Percentiles rank a stretch among this genome's conserved stretches.
Evolutionary conservation across 1,284 basidiomycete species (phyloP).

Genomic region (Ganoderma lingzhi): DNA sequence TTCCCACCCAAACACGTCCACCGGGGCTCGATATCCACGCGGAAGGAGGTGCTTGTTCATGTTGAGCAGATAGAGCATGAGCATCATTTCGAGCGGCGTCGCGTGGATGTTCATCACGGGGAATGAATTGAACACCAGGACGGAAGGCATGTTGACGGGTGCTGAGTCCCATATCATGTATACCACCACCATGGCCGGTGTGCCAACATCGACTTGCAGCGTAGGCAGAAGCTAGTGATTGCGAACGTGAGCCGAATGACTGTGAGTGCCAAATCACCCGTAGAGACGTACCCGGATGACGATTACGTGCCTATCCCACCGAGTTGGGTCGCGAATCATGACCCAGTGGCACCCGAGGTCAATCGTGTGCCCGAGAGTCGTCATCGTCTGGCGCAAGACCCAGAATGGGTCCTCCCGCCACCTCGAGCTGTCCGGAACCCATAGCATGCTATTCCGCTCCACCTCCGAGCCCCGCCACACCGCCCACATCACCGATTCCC

Average conservation of each 20-base stretch:
- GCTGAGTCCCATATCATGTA: slow-evolving; percentile 33
- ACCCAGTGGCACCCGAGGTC: slow-evolving; percentile 38
- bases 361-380: slow-evolving; percentile 40
- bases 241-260: too few species aligned
- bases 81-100: slow-evolving; percentile 35
- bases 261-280: too few species aligned
- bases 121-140: too few species aligned
- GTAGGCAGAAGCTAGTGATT: slow-evolving; percentile 41
- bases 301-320: slow-evolving; percentile 36
- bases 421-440: too few species aligned
- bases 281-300: slow-evolving; percentile 38
- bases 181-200: slow-evolving; percentile 43
- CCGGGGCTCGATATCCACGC: slow-evolving; percentile 35
- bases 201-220: slow-evolving; percentile 35
- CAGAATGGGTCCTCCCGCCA: slow-evolving; percentile 43
- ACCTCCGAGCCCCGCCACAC: too few species aligned
- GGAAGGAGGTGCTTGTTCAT: slow-evolving; percentile 33
- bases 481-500: too few species aligned
- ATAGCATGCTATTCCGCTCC: too few species aligned
- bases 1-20: slow-evolving; percentile 13
- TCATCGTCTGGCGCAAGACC: slow-evolving; percentile 46
- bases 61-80: background rate
- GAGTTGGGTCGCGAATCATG: slow-evolving; percentile 38
- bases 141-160: too few species aligned
- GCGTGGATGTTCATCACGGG: slow-evolving; percentile 39